Evolutionary conservation across 2,329 filamentous ascomycete species (phyloP), one percentile per base, ranked within the genome.

Genomic region (Trichoderma pleuroti): DNA sequence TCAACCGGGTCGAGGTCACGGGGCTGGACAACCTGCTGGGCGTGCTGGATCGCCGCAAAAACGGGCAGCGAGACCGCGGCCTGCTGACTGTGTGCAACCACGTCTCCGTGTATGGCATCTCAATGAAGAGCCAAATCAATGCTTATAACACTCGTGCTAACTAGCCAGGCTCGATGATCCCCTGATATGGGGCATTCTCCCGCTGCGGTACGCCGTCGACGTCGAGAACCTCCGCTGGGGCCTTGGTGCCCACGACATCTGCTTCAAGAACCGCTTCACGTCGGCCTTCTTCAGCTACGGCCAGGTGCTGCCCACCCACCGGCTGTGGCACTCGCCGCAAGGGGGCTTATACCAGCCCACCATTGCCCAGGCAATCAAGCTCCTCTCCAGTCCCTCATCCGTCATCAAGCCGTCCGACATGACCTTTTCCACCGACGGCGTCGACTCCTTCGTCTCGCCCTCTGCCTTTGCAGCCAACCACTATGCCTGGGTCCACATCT

Each of bases 171-270:
- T 98, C 76, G 96, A 99, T 81, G 96, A 99, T 82, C 96, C 96
- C 30, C 82, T 98, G 71, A 90, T 98, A 75, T 99, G 95, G 95
- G 96, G 95, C 21, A 88, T 93, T 42, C 83, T 99, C 5, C 96
- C 96, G 1, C 80, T 93, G 59, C 86, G 87, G 63, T 93, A 96
- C 77, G 84, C 88, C 74, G 89, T 92, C 76, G 88, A 90, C 71
- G 88, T 92, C 24, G 85, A 87, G 70, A 96, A 94, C 78, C 86
- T 94, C 77, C 89, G 96, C 79, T 98, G 94, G 93, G 90, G 91
- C 11, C 87, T 99, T 68, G 96, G 93, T 28, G 97, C 94, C 76
- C 93, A 98, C 80, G 96, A 99, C 80, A 94, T 99, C 72, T 98
- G 94, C 82, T 99, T 97, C 81, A 91, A 91, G 76, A 95, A 93